Base-by-base conservation (phyloP, 129 eudicot species). In the Flaveria brownii region DNA sequence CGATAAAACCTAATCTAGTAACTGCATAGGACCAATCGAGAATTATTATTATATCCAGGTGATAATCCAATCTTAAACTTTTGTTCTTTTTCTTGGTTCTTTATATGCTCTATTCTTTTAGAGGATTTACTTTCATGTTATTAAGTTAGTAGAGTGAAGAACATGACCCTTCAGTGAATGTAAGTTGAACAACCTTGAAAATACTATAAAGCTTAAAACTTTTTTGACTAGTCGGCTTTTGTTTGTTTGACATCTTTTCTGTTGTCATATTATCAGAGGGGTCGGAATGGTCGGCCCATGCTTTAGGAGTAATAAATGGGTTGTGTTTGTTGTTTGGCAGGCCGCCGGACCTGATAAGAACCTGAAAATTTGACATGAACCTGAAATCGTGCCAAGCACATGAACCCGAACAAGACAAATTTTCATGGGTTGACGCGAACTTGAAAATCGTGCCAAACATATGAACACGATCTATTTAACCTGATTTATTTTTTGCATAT, bases 1-100 rank as follows among this genome's bases (percentile, higher is more conserved):
- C 79, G 92, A 57, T 80, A 73, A 46, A 46, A 25, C 79, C 57
- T 15, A 45, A 12, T 61, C 52, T 22, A 16, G 54, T 20, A 36
- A 41, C 8, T 61, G 52, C 63, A 28, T 16, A 4, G 43, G 52
- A 26, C 57, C 61, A 11, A 72, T 64, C 50, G 41, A 30, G 11
- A 22, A 63, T 23, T 18, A 63, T 59, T 52, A 20, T 74, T 11
- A 39, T 61, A 52, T 72, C 61, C 52, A 65, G 60, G 62, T 65
- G 62, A 55, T 46, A 62, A 60, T 70, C 42, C 65, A 25, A 16
- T 71, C 49, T 71, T 56, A 63, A 30, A 66, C 30, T 51, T 74
- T 47, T 13, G 60, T 47, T 61, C 43, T 5, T 26, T 47, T 71
- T 30, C 68, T 20, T 51, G 56, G 39, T 56, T 25, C 18, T 42